A percentile compares a stretch with the other conserved stretches of the same genome.
phyloP scores from a whole-genome alignment of 2,329 filamentous ascomycete genomes.

The Colletotrichum graminicola region DNA sequence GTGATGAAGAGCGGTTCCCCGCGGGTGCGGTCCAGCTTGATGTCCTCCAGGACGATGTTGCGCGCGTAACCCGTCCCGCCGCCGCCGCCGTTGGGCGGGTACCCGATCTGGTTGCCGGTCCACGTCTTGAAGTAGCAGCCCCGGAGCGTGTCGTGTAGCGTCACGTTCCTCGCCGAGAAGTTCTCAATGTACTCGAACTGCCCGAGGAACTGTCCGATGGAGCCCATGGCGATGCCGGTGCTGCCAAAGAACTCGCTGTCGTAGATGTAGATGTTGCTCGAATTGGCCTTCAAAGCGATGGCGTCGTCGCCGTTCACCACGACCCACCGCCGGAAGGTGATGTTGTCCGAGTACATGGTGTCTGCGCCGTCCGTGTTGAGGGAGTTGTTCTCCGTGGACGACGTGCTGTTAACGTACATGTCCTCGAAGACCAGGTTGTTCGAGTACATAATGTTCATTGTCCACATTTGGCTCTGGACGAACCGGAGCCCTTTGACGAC shows the following conservation, averaged over 20 bases:
- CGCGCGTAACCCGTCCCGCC: constrained; percentile 61
- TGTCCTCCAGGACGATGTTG: constrained; percentile 50
- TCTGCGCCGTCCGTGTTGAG: constrained; percentile 61
- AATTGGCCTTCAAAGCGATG: constrained; percentile 68
- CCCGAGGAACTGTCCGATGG: constrained; percentile 66
- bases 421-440: constrained; percentile 60
- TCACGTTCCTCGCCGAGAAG: constrained; percentile 61
- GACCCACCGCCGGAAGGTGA: constrained; percentile 63
- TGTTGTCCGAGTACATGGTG: constrained; percentile 65
- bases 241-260: constrained; percentile 63
- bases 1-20: constrained; percentile 51
- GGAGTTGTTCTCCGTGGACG: constrained; percentile 48
- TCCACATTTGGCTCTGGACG: constrained; percentile 72
- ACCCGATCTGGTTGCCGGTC: constrained; percentile 63
- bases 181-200: constrained; percentile 63
- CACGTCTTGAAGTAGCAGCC: constrained; percentile 70
- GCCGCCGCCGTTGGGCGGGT: constrained; percentile 69
- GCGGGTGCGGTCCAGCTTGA: constrained; percentile 47
- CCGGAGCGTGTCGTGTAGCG: constrained; percentile 59
- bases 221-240: constrained; percentile 67
- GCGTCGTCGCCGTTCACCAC: constrained; percentile 66
- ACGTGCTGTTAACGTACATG: constrained; percentile 66
- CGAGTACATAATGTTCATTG: constrained; percentile 65
- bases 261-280: constrained; percentile 64
- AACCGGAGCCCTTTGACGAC: constrained; percentile 62